Evolutionary conservation across 768 basidiomycete species (phyloP).

Genomic region (Ephemerocybe angulata): DNA sequence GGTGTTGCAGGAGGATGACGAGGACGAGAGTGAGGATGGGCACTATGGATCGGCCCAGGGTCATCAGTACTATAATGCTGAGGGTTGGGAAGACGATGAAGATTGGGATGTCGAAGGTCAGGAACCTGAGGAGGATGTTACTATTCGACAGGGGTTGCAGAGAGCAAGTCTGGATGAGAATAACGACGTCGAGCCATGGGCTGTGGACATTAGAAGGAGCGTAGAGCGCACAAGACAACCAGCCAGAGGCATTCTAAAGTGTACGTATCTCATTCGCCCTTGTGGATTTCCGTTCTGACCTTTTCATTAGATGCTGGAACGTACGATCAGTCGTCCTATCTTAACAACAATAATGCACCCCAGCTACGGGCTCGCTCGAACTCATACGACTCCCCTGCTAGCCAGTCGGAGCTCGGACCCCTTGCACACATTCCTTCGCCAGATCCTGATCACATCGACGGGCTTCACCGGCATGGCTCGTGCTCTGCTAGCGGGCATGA

Average conservation of each 20-base stretch:
- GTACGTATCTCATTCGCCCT: slow-evolving; percentile 42
- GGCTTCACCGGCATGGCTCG: slow-evolving; percentile 67
- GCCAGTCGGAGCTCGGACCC: slow-evolving; percentile 61
- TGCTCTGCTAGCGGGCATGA: slow-evolving; percentile 51
- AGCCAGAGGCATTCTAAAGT: slow-evolving; percentile 84
- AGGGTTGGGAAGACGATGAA: slow-evolving; percentile 78
- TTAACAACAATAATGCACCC: slow-evolving; percentile 42
- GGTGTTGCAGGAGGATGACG: slow-evolving; percentile 66
- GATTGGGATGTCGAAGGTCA: slow-evolving; percentile 69
- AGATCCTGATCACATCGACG: slow-evolving; percentile 84
- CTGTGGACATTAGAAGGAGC: slow-evolving; percentile 66
- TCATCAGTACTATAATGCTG: slow-evolving; percentile 44
- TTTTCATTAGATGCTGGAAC: slow-evolving; percentile 53
- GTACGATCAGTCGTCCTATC: slow-evolving; percentile 62
- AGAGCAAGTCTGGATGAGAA: slow-evolving; percentile 41
- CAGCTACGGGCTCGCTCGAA: slow-evolving; percentile 68
- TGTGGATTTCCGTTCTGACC: slow-evolving; percentile 1
- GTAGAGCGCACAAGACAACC: slow-evolving; percentile 64
- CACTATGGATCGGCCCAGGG: slow-evolving; percentile 39
- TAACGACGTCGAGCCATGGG: slow-evolving; percentile 62
- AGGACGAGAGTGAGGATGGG: slow-evolving; percentile 54
- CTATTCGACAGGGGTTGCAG: slow-evolving; percentile 62
- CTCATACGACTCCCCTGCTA: slow-evolving; percentile 66
- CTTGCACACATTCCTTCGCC: slow-evolving; percentile 79
- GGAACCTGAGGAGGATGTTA: slow-evolving; percentile 59